These are phyloP conservation scores for Dictyostelium intermedium DNA, from an alignment of 78 protist species.

Conservation along the genomic window DNA sequence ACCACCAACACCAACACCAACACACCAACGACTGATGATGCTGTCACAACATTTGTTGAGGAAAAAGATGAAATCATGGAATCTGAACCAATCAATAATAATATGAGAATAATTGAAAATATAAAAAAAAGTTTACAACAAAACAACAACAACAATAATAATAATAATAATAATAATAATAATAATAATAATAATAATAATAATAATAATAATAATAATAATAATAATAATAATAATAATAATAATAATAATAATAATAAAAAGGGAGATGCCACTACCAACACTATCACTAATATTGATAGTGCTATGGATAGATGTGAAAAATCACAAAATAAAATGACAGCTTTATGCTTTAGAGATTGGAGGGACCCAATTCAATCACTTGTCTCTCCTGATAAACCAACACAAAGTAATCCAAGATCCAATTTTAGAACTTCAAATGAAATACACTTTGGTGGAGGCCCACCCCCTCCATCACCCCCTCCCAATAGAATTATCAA, in stretches of 20 bases:
- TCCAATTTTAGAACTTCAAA: neutral
- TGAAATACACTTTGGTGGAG: neutral
- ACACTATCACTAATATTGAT: neutral
- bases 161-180: neutral
- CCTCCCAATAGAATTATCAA: too few species aligned
- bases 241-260: neutral
- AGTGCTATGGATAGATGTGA: neutral
- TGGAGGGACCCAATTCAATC: slow-evolving; percentile 33
- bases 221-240: neutral
- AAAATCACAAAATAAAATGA: neutral
- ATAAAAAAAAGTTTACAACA: neutral
- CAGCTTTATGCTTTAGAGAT: slow-evolving; percentile 15
- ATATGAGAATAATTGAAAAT: neutral
- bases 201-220: neutral
- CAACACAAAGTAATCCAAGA: neutral
- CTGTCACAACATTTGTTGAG: neutral
- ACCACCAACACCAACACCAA: too few species aligned
- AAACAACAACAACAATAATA: neutral
- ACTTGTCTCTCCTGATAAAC: slow-evolving; percentile 8
- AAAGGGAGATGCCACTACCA: too few species aligned
- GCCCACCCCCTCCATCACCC: neutral
- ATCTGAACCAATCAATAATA: neutral
- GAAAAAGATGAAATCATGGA: neutral
- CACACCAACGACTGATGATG: neutral
- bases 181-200: neutral